Evolutionary conservation across 257 asterid genomes (phyloP).

Genomic region (Linaria vulgaris): DNA sequence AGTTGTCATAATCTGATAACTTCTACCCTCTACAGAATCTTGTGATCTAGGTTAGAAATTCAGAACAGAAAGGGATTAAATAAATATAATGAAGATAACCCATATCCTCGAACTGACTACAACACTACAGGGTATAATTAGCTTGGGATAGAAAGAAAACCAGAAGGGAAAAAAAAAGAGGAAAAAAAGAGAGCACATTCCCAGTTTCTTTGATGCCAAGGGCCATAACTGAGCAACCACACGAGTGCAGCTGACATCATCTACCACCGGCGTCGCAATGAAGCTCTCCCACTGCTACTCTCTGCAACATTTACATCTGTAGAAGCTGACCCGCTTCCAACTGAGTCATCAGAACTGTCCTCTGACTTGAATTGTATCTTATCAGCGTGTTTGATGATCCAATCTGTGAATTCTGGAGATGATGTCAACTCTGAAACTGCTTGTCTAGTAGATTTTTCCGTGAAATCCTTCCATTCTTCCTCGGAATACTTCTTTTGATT

Average conservation of each 20-base stretch:
- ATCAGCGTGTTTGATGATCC: conserved; percentile 60
- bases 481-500: conserved; percentile 53
- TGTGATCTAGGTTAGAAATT: neutral
- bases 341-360: conserved; percentile 57
- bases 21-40: conserved; percentile 24
- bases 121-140: neutral
- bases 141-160: no score
- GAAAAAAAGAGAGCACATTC: neutral
- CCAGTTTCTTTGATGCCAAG: neutral
- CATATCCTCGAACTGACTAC: neutral
- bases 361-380: conserved; percentile 58
- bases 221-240: neutral
- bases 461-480: conserved; percentile 76
- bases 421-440: conserved; percentile 69
- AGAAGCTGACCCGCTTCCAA: conserved; percentile 69
- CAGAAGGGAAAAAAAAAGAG: neutral
- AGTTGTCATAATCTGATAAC: neutral
- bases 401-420: conserved; percentile 73
- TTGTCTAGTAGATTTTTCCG: conserved; percentile 64
- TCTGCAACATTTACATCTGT: conserved; percentile 52
- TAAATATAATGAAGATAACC: neutral
- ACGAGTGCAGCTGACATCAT: neutral
- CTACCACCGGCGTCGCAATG: conserved; percentile 40
- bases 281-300: conserved; percentile 52
- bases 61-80: no score